Base-by-base conservation (phyloP, 495 filamentous ascomycete species). In the Haplographium delicatum region DNA sequence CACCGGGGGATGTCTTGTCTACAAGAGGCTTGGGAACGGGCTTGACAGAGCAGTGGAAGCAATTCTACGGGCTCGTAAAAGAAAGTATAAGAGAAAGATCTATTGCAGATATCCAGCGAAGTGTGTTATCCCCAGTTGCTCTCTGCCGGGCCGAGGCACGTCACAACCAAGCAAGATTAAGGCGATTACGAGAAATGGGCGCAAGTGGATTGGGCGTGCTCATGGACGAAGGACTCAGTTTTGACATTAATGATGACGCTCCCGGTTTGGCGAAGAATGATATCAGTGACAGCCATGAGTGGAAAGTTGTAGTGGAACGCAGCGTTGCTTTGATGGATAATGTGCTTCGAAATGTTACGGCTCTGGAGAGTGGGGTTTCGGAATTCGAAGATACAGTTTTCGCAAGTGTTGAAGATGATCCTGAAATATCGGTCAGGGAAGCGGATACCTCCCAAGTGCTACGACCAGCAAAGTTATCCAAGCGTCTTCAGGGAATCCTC, bases 131-230 rank as follows among this genome's bases (percentile, higher is more conserved):
- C 5, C 88, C 88, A 3, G 73, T 96, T 45, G 79, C 84, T 22
- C 61, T 82, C 5, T 82, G 78, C 42, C 79, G 86, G 24, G 69
- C 82, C 11, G 83, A 95, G 54, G 83, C 86, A 7, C 72, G 79
- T 15, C 65, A 68, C 44, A 96, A 91, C 60, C 82, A 79, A 64
- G 68, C 72, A n/a, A 67, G 65, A 10, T 73, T 98, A 27, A 76
- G 75, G 53, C 72, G 72, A 40, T 71, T 90, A 31, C 79, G 85
- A 33, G 80, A 89, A 60, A 76, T 89, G 63, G 86, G 85, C 48
- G 88, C 91, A n/a, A 86, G 84, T 59, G 88, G 87, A 10, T 69
- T 97, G 4, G 93, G 93, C 2, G 76, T 96, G 9, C 73, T 97
- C 3, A 80, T 95, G 61, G 86, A 88, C 42, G 84, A 91, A 56